Evolutionary conservation across 345 rosid genomes (phyloP), one percentile per base, ranked within the genome.

Genomic region (Odontarrhena argentea): DNA sequence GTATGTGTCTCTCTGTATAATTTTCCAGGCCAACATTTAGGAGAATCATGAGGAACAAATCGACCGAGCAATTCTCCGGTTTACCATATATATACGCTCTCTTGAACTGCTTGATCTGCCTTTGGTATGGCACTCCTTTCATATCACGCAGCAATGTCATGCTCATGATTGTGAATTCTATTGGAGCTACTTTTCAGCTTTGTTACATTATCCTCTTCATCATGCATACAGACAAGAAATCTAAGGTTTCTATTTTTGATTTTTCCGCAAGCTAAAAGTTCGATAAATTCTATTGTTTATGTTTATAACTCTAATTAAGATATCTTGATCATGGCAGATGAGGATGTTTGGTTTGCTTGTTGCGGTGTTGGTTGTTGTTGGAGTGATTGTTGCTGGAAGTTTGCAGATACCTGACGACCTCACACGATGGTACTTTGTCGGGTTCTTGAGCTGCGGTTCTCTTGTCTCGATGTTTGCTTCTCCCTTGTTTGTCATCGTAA

Each of bases 381-480:
- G 82, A 34, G 37, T 74, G 51, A 63, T 89, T 43, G 69, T 80
- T 14, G 67, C 73, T 46, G 88, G 79, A 53, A 89, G 93, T 88
- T 73, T 92, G 71, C 80, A 85, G 66, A 79, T 92, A 51, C 44
- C 26, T n/a, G 77, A 81, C 36, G 7, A 9, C 51, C 12, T 56
- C 43, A 38, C 51, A 8, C 78, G 96, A 15, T 67, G 79, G 84
- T 69, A 82, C 25, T 45, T 76, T 46, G 87, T 89, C 25, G 98
- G 98, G 36, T 37, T 72, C 22, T 52, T 92, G 78, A 89, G 96
- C 49, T 69, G 83, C 45, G 79, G 58, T 69, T 78, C 93, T 82
- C 96, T 92, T 63, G 73, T 89, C 47, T 86, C 91, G 34, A 92
- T 92, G 98, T 87, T 85, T 59, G 98, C 96, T 5, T 92, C 98